These are phyloP conservation scores for Leishmania arabica DNA, from an alignment of 208 protist genomes.

Conservation along the genomic window DNA sequence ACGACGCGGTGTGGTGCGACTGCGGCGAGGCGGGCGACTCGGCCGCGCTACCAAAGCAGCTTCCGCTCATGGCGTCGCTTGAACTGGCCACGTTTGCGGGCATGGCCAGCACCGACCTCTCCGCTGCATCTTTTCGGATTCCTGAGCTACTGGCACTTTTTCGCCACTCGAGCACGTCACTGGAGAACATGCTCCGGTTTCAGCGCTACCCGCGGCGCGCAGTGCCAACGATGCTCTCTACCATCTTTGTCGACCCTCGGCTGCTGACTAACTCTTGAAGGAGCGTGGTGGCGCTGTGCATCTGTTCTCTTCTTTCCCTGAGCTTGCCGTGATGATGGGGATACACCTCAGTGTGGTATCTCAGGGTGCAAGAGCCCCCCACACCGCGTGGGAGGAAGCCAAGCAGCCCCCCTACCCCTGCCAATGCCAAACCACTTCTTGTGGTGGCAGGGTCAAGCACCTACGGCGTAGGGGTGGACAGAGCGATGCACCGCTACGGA, in stretches of 20 bases:
- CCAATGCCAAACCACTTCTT: too few relatives aligned
- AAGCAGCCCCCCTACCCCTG: too few relatives aligned
- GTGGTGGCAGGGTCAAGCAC: too few relatives aligned
- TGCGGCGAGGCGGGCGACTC: slow-evolving; percentile 9
- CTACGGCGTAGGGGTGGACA: too few relatives aligned
- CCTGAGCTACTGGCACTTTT: slow-evolving; percentile 52
- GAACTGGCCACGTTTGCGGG: slow-evolving; percentile 24
- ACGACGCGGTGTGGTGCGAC: slow-evolving; percentile 22
- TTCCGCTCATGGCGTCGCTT: slow-evolving; percentile 6
- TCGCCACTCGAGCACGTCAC: slow-evolving; percentile 31
- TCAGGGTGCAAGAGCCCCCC: not conserved
- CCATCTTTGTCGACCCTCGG: slow-evolving; percentile 31
- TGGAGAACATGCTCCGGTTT: slow-evolving; percentile 40
- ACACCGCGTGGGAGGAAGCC: too few relatives aligned
- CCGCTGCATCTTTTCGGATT: slow-evolving; percentile 41
- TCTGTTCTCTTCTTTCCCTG: not conserved
- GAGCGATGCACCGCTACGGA: too few relatives aligned
- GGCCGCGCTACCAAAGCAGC: not conserved
- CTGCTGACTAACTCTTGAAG: not conserved
- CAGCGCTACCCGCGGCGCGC: slow-evolving; percentile 16
- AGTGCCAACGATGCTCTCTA: slow-evolving; percentile 26
- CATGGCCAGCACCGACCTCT: slow-evolving; percentile 33
- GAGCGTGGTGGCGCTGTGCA: not conserved
- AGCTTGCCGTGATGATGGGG: not conserved
- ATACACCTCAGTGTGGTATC: not conserved